These are phyloP conservation scores for Phytophthora tubulina DNA, from an alignment of 352 stramenopile species.

Conservation along the genomic window DNA sequence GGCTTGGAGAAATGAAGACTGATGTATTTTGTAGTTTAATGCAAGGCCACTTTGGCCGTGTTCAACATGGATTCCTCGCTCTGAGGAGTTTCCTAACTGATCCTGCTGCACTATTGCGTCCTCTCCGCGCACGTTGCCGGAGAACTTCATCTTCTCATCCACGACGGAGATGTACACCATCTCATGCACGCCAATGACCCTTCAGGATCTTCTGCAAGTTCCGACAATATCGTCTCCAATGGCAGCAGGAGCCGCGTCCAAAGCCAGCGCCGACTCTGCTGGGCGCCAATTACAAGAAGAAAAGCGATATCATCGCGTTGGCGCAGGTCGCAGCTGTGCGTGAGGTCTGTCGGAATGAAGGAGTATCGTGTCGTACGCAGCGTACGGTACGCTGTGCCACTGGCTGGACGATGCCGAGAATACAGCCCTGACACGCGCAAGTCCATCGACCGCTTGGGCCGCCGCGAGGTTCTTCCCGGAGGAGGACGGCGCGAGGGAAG, in stretches of 20 bases:
- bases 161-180: too few species aligned
- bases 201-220: too few species aligned
- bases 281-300: conserved; percentile 53
- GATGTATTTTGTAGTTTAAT: too few species aligned
- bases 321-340: conserved; percentile 45
- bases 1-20: too few species aligned
- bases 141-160: too few species aligned
- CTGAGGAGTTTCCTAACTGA: too few species aligned
- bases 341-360: conserved; percentile 52
- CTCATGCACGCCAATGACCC: too few species aligned
- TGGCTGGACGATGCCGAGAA: conserved; percentile 58
- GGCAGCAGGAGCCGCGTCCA: conserved; percentile 13
- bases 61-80: too few species aligned
- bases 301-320: conserved; percentile 54
- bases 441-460: conserved; percentile 53
- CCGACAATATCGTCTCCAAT: conserved; percentile 27
- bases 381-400: too few species aligned
- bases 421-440: conserved; percentile 52
- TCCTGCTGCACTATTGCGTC: too few species aligned
- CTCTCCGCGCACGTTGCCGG: too few species aligned
- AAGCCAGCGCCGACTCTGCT: conserved; percentile 9
- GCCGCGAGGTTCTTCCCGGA: conserved; percentile 48
- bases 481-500: conserved; percentile 28
- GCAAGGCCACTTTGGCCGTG: too few species aligned
- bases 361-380: conserved; percentile 48